Evolutionary conservation across 1,139 yeast species (phyloP).

Genomic region (Magnusiomyces sp.): DNA sequence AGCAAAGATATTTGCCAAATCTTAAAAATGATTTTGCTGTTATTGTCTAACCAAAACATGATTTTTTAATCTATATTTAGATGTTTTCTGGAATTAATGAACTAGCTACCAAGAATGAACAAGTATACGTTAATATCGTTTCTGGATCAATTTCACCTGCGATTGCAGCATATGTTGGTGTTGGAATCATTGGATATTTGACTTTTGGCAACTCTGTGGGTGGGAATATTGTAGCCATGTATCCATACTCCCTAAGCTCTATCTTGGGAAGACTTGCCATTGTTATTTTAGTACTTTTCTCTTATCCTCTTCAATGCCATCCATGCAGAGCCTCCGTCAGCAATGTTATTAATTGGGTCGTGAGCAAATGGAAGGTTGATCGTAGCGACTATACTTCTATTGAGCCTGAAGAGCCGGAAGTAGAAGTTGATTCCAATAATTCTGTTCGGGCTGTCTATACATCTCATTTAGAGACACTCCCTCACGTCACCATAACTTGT

Average conservation of each 20-base stretch:
- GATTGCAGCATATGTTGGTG: conserved; percentile 51
- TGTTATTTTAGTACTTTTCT: conserved; percentile 73
- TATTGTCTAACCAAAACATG: too few relatives aligned
- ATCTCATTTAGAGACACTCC: conserved; percentile 19
- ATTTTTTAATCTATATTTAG: too few relatives aligned
- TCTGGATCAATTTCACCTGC: conserved; percentile 49
- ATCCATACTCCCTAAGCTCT: conserved; percentile 40
- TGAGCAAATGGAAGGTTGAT: conserved; percentile 1
- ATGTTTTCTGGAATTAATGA: conserved; percentile 89
- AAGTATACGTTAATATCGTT: conserved; percentile 37
- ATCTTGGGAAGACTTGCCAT: conserved; percentile 66
- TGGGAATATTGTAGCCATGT: conserved; percentile 74
- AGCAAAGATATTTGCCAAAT: too few relatives aligned
- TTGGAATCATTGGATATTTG: conserved; percentile 77
- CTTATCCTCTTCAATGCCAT: conserved; percentile 88
- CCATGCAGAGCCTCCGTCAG: conserved; percentile 84
- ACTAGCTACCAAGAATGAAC: conserved; percentile 36
- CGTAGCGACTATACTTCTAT: conserved; percentile 13
- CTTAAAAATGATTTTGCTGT: too few relatives aligned
- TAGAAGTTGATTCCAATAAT: not conserved
- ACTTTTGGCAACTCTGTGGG: conserved; percentile 71
- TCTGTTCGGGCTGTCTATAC: not conserved
- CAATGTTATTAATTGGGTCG: conserved; percentile 55
- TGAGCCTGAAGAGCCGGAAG: conserved; percentile 13
- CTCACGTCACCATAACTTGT: conserved; percentile 59